Conservation (phyloP, 192 early-diverging fungal species). For the Glomus cerebriforme region DNA sequence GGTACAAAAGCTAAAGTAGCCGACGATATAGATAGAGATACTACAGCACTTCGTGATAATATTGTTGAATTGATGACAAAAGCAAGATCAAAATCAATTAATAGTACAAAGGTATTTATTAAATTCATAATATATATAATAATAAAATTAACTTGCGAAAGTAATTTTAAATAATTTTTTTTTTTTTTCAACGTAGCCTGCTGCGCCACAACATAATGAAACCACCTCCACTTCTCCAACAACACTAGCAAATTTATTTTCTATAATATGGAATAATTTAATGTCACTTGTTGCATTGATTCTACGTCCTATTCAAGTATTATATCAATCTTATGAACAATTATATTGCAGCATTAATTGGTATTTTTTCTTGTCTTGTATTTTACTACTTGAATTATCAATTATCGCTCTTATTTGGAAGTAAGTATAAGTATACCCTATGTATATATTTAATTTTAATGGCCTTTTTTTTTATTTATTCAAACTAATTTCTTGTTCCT, state of each 20-base stretch:
- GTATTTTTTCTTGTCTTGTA: neutral
- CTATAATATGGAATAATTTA: too few species aligned
- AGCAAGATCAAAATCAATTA: neutral
- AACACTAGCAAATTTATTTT: neutral
- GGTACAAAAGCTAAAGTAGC: conserved; percentile 8
- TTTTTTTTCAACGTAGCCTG: neutral
- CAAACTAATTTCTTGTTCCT: neutral
- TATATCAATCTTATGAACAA: neutral
- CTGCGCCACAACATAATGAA: neutral
- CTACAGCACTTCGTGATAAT: neutral
- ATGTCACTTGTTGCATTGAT: neutral
- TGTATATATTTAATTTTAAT: too few species aligned
- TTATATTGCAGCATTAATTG: conserved; percentile 14
- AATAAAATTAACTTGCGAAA: too few species aligned
- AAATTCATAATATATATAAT: too few species aligned
- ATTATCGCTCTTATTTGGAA: conserved; percentile 14
- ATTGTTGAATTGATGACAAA: conserved; percentile 1
- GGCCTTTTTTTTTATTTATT: neutral
- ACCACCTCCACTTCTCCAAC: neutral
- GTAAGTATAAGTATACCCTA: too few species aligned
- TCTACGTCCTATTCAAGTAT: neutral
- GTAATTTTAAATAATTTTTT: too few species aligned
- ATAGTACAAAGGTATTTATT: neutral
- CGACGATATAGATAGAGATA: conserved; percentile 12
- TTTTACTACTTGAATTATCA: neutral